Evolutionary conservation across 441 rosid genomes (phyloP).

Genomic region (Pelargonium citronellum): DNA sequence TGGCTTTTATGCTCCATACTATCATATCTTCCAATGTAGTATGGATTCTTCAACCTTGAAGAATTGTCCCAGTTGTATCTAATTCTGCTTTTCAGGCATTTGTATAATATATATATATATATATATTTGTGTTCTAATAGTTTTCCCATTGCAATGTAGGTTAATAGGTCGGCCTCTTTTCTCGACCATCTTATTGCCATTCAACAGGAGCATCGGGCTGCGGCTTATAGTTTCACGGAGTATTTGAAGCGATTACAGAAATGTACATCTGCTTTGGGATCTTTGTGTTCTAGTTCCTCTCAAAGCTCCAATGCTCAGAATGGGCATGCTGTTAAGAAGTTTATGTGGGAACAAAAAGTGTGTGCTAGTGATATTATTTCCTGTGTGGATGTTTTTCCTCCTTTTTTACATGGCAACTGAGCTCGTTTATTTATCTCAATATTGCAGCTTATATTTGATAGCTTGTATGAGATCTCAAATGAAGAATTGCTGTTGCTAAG

Average conservation of each 20-base stretch:
- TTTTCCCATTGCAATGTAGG: slow-evolving; percentile 41
- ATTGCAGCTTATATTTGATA: slow-evolving; percentile 77
- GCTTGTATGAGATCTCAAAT: slow-evolving; percentile 41
- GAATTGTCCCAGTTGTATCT: background rate
- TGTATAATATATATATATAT: background rate
- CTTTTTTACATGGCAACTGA: slow-evolving; percentile 16
- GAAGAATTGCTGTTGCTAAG: slow-evolving; percentile 63
- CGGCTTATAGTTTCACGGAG: slow-evolving; percentile 57
- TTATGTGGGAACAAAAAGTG: slow-evolving; percentile 89
- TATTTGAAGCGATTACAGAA: slow-evolving; percentile 43
- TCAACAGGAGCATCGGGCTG: slow-evolving; percentile 67
- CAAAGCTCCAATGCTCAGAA: slow-evolving; percentile 42
- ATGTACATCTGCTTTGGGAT: slow-evolving; percentile 37
- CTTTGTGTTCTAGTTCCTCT: slow-evolving; percentile 32
- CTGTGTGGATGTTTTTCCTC: background rate
- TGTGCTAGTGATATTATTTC: slow-evolving; percentile 10
- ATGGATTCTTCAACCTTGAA: background rate
- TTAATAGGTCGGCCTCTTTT: slow-evolving; percentile 61
- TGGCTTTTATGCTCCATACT: background rate
- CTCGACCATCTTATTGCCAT: slow-evolving; percentile 74
- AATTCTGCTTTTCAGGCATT: background rate
- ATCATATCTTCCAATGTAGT: background rate
- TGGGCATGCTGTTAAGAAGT: slow-evolving; percentile 42
- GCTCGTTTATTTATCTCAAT: slow-evolving; percentile 12
- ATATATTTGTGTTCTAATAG: slow-evolving; percentile 9